These are phyloP conservation scores for Talaromyces nanjingensis DNA, from an alignment of 495 filamentous ascomycete genomes.

Conservation along the genomic window DNA sequence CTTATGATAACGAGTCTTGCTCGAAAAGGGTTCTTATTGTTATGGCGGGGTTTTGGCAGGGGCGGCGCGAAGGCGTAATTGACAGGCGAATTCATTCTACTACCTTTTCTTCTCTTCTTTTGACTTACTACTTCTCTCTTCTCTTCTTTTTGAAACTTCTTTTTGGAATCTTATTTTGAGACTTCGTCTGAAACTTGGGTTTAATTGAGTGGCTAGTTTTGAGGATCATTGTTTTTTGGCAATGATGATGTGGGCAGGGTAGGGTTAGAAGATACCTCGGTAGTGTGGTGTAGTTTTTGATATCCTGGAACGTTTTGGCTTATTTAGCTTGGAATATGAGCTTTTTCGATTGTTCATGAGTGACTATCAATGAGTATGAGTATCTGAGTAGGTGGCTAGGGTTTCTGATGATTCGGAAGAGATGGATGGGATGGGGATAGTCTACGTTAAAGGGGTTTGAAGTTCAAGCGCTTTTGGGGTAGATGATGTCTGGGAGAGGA, in stretches of 20 bases:
- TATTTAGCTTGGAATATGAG: not conserved
- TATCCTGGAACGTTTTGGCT: not conserved
- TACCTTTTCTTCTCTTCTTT: not conserved
- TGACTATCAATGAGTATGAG: too few species aligned
- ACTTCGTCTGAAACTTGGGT: not conserved
- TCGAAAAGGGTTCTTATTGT: constrained; percentile 6
- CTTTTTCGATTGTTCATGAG: too few species aligned
- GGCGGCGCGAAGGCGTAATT: constrained; percentile 3
- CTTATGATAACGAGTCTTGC: constrained; percentile 3
- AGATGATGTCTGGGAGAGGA: too few species aligned
- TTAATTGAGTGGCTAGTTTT: not conserved
- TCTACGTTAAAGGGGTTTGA: too few species aligned
- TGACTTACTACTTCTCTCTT: not conserved
- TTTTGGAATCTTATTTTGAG: not conserved
- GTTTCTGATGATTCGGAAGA: too few species aligned
- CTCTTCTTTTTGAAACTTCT: not conserved
- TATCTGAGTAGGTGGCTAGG: too few species aligned
- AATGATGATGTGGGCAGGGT: not conserved
- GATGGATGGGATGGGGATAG: too few species aligned
- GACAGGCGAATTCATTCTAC: not conserved
- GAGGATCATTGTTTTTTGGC: not conserved
- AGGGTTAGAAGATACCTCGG: not conserved
- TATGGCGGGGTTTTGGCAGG: not conserved
- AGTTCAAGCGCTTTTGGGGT: too few species aligned
- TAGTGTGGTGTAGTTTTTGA: too few species aligned